Evolutionary conservation across 2,329 filamentous ascomycete species (phyloP).

Genomic region (Diaporthe aspalathi): DNA sequence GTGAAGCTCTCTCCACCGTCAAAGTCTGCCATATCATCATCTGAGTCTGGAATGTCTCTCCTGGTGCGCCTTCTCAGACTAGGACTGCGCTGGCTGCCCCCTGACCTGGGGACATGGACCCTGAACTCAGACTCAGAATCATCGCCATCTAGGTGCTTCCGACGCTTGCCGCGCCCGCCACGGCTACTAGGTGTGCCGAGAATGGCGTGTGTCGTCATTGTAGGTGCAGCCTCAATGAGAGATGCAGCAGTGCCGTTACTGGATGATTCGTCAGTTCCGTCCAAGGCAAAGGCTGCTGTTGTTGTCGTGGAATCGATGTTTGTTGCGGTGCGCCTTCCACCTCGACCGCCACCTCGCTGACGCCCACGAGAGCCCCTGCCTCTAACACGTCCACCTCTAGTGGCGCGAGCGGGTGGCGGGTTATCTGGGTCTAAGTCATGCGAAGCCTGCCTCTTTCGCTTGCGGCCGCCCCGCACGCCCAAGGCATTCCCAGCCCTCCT

Average conservation of each 20-base stretch:
- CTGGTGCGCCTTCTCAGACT: constrained; percentile 33
- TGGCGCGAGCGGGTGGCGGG: constrained; percentile 24
- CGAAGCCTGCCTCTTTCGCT: constrained; percentile 36
- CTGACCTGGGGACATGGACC: constrained; percentile 26
- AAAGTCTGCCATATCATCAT: constrained; percentile 34
- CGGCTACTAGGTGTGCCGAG: constrained; percentile 39
- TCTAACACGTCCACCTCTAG: constrained; percentile 28
- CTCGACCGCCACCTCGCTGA: constrained; percentile 35
- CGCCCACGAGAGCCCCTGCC: constrained; percentile 12
- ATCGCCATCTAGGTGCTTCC: constrained; percentile 22
- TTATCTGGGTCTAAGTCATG: constrained; percentile 30
- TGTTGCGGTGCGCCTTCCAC: constrained; percentile 12
- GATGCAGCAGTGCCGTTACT: constrained; percentile 25
- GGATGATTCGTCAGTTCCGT: constrained; percentile 32
- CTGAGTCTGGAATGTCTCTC: constrained; percentile 33
- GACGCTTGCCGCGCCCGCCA: constrained; percentile 34
- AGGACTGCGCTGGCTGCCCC: constrained; percentile 35
- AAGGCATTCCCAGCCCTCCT: constrained; percentile 28
- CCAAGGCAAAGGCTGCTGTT: constrained; percentile 32
- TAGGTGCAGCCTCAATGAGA: constrained; percentile 29
- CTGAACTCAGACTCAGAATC: constrained; percentile 34
- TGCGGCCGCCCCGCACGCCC: constrained; percentile 34
- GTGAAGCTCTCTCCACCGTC: constrained; percentile 23
- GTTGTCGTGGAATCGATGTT: constrained; percentile 29
- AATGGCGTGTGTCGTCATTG: constrained; percentile 30